Conservation (phyloP, 2,329 filamentous ascomycete species). For the Aspergillus felis region DNA sequence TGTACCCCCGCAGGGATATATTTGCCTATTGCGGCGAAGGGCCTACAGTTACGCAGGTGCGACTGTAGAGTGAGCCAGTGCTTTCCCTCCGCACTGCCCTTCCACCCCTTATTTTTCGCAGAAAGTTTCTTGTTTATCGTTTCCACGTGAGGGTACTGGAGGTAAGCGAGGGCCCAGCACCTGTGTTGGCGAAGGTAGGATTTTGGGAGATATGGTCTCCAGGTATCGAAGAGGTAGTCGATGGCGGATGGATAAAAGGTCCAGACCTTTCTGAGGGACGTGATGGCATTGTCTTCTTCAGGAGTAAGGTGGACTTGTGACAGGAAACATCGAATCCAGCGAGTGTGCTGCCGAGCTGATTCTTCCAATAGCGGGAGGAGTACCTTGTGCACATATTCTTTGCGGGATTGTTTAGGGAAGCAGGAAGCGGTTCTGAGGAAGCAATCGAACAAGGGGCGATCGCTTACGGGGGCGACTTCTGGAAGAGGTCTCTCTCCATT, state of each 20-base stretch:
- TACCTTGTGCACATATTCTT: conserved; percentile 9
- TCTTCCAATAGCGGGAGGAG: conserved; percentile 15
- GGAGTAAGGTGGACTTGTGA: not conserved
- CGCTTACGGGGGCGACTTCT: not conserved
- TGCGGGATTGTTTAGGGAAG: conserved; percentile 5
- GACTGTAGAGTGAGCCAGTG: conserved; percentile 7
- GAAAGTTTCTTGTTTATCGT: conserved; percentile 5
- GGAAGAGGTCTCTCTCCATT: conserved; percentile 4
- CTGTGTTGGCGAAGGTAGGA: conserved; percentile 12
- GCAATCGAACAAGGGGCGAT: conserved; percentile 9
- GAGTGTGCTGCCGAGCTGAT: conserved; percentile 14
- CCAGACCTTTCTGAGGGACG: conserved; percentile 7
- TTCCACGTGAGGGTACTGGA: conserved; percentile 3
- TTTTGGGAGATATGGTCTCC: conserved; percentile 13
- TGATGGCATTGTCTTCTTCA: not conserved
- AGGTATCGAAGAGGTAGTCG: conserved; percentile 4
- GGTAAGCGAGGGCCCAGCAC: conserved; percentile 11
- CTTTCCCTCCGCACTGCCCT: conserved; percentile 2
- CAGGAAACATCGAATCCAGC: conserved; percentile 20
- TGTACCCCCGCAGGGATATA: not conserved
- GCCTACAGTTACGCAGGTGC: not conserved
- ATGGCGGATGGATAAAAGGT: conserved; percentile 9
- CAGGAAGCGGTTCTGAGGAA: conserved; percentile 3
- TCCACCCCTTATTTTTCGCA: not conserved
- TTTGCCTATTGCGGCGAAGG: not conserved